Base-by-base conservation (phyloP, 257 asterid genomes). In the Solanum stenotomum region DNA sequence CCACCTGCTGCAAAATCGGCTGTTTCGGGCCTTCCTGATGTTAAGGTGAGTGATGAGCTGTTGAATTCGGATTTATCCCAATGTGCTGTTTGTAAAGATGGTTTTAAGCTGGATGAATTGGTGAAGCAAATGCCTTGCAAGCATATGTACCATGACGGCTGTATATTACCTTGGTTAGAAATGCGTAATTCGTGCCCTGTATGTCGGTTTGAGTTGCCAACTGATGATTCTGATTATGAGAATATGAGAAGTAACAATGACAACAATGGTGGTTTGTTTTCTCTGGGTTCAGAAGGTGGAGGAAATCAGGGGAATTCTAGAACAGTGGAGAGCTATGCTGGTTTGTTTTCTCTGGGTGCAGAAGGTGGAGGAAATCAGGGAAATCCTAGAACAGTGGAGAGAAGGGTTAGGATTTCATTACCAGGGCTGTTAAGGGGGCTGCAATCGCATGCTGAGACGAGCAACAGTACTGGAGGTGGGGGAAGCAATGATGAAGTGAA, bases 91-190 rank as follows among this genome's bases (percentile, higher is more conserved):
- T 91, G 93, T 81, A 87, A 87, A 85, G 93, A 91, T 46, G 78
- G 88, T 77, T 90, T 92, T 85, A 91, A 88, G 88, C 52, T 89
- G 22, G 70, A 87, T 18, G 90, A 87, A 84, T 88, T 68, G 65
- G 92, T 89, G 0, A 92, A 90, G 83, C 91, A 92, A 90, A 89
- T 92, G 67, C 91, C 93, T 23, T 92, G 93, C 75, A 90, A 92
- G 83, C 93, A 92, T 88, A 85, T 89, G 29, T 90, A 90, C 89
- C 93, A 92, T 63, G 86, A 49, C 23, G 91, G 85, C 56, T 92
- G 92, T 81, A 87, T 92, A 38, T n/a, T 92, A 9, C 91, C 91
- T 40, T 92, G 93, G 93, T 89, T 92, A n/a, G 93, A 92, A 84
- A 11, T 92, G 89, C 92, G 88, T 84, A 92, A 89, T 87, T 91